A percentile compares a stretch with the other conserved stretches of the same genome.
Evolutionary conservation across 257 asterid species (phyloP).

Genomic region (Forsythia viridissima): DNA sequence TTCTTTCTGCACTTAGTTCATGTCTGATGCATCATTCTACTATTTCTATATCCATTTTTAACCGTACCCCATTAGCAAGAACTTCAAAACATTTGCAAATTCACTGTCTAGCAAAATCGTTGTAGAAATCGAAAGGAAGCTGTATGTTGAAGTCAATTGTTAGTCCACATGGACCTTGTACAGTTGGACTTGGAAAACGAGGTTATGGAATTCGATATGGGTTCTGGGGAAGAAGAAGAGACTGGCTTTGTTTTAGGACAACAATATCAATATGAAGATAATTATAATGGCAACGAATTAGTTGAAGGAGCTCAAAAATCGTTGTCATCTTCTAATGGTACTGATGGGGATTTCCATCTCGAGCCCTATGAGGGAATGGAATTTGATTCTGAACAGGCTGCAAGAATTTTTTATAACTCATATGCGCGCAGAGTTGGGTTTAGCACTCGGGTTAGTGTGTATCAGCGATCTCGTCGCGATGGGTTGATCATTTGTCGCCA

Average conservation of each 20-base stretch:
- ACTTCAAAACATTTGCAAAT: not conserved
- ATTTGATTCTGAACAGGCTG: slow-evolving; percentile 94
- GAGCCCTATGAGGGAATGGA: slow-evolving; percentile 95
- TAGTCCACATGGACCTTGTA: not conserved
- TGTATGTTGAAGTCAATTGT: not conserved
- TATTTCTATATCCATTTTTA: not conserved
- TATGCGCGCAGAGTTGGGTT: slow-evolving; percentile 92
- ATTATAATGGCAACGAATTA: slow-evolving; percentile 39
- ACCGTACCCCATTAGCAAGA: not conserved
- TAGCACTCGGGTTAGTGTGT: slow-evolving; percentile 94
- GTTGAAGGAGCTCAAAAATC: not conserved
- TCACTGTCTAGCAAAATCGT: not conserved
- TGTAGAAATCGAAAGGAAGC: not conserved
- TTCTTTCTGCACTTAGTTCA: not conserved
- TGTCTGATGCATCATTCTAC: not conserved
- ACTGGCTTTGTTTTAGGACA: not conserved
- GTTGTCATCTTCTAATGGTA: not conserved
- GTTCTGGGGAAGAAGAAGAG: slow-evolving; percentile 61
- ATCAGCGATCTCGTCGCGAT: slow-evolving; percentile 91
- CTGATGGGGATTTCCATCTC: slow-evolving; percentile 65
- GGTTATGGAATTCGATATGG: slow-evolving; percentile 73
- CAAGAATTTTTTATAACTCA: slow-evolving; percentile 87
- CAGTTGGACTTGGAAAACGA: slow-evolving; percentile 54
- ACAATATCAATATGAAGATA: slow-evolving; percentile 42
- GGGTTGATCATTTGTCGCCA: slow-evolving; percentile 85